These are phyloP conservation scores for Linum tenue DNA, from an alignment of 345 rosid species.

Conservation along the genomic window DNA sequence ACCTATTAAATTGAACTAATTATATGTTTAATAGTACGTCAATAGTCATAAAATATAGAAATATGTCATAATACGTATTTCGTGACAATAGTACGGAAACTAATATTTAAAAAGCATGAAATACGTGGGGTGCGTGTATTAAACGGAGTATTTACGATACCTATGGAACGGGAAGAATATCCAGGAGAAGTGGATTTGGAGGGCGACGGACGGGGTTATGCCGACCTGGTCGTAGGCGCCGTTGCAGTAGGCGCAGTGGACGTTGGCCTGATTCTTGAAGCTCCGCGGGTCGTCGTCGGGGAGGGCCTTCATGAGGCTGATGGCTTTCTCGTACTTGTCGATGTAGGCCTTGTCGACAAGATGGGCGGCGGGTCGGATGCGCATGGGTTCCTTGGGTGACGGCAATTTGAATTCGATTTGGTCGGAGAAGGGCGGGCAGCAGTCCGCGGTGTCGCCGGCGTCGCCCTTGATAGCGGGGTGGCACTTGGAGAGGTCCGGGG, in stretches of 20 bases:
- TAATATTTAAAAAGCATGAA: too few species aligned
- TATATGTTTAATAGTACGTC: too few species aligned
- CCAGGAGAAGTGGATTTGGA: neutral
- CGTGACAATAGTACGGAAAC: too few species aligned
- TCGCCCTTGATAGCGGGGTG: slow-evolving; percentile 32
- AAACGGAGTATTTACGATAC: slow-evolving; percentile 28
- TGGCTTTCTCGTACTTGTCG: slow-evolving; percentile 13
- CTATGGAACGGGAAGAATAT: slow-evolving; percentile 1
- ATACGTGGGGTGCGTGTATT: slow-evolving; percentile 43
- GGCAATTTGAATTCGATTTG: slow-evolving; percentile 39
- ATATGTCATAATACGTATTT: too few species aligned
- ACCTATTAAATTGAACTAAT: too few species aligned
- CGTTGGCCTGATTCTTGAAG: slow-evolving; percentile 7
- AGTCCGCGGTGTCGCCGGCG: slow-evolving; percentile 24
- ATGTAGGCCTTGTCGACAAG: slow-evolving; percentile 3
- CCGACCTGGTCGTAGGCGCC: slow-evolving; percentile 6
- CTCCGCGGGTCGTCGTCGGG: slow-evolving; percentile 18
- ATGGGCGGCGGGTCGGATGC: slow-evolving; percentile 7
- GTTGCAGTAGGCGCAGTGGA: slow-evolving; percentile 1
- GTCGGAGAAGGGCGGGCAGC: slow-evolving; percentile 43
- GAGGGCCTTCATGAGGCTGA: slow-evolving; percentile 16
- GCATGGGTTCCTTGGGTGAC: slow-evolving; percentile 25
- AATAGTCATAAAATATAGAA: too few species aligned
- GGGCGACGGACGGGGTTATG: slow-evolving; percentile 9
- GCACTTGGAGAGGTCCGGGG: slow-evolving; percentile 35